Evolutionary conservation across 768 basidiomycete species (phyloP), one percentile per base, ranked within the genome.

Genomic region (Psilocybe subaeruginosa): DNA sequence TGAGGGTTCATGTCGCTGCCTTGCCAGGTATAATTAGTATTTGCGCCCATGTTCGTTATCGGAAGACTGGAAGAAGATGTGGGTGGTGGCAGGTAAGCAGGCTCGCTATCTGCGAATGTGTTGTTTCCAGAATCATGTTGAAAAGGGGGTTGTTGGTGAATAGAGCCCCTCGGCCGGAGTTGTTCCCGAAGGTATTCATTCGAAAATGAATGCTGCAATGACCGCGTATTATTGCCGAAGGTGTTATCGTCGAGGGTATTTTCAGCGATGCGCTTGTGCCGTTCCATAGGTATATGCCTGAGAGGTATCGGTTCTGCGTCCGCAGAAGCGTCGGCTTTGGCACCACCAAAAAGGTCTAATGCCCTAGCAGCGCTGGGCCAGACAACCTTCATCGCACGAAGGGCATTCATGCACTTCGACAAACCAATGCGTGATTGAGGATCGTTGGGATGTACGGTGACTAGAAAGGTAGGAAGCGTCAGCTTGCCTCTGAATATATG

Each of bases 291-390:
- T n/a, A 66, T 56, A 23, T 59, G 54, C 43, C 56, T 62, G 64
- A 58, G 68, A 58, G 52, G 60, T 16, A 73, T 64, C 8, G 68
- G 47, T 46, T 61, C 48, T 17, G 60, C 35, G 33, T 61, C 61
- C 6, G 35, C 56, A 9, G 61, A 45, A 41, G 56, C 58, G 72
- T 70, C 77, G 37, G 77, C 78, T 69, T 87, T 86, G 39, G 86
- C 81, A 45, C 89, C 90, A 46, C 82, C 81, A 52, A 93, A 81
- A 17, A 93, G 85, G 68, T 90, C 88, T 54, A 86, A 79, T 4
- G 90, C 90, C 16, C 92, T 87, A 8, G 80, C 85, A 3, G 92
- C 92, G 62, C 85, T 85, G 0, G 91, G 91, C 92, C 92, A 93
- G 27, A 88, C 77, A 39, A 82, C 75, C 54, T 85, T 82, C 87